These are phyloP conservation scores for Spathaspora passalidarum DNA, from an alignment of 805 yeast species.

Conservation along the genomic window DNA sequence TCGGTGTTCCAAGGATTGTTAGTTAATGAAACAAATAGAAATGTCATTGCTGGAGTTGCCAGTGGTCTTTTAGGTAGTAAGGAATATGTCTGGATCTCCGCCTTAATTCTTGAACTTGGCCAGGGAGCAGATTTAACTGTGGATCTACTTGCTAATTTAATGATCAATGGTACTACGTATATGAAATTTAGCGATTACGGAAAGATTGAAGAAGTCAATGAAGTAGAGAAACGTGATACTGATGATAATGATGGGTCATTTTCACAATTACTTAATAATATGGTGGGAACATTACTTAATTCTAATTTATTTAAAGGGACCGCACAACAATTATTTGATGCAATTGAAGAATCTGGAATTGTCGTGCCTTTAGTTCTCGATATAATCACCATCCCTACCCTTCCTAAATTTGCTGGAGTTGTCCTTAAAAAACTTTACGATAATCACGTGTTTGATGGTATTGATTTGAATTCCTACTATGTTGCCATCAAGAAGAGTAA, in stretches of 20 bases:
- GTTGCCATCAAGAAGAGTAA: constrained; percentile 20
- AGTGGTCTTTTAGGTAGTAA: constrained; percentile 23
- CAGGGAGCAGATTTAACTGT: constrained; percentile 27
- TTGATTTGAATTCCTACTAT: constrained; percentile 24
- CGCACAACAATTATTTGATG: constrained; percentile 21
- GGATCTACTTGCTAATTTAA: constrained; percentile 26
- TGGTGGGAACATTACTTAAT: constrained; percentile 21
- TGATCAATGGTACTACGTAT: constrained; percentile 22
- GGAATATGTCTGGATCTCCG: constrained; percentile 27
- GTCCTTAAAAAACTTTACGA: constrained; percentile 22
- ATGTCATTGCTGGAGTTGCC: constrained; percentile 19
- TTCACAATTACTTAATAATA: constrained; percentile 26
- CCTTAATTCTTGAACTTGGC: constrained; percentile 31
- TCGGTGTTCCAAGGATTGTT: constrained; percentile 24
- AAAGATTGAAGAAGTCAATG: background rate
- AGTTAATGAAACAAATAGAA: constrained; percentile 27
- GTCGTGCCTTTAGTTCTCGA: constrained; percentile 24
- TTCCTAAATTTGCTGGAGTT: constrained; percentile 20
- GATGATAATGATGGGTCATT: constrained; percentile 29
- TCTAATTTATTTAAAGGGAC: constrained; percentile 20
- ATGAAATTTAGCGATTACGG: constrained; percentile 4
- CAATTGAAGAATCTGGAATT: constrained; percentile 30
- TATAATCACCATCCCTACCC: constrained; percentile 13
- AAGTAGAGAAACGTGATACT: constrained; percentile 3
- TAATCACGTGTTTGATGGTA: constrained; percentile 29